Conservation (phyloP, 768 basidiomycete genomes). For the Podaxis mareebaensis region DNA sequence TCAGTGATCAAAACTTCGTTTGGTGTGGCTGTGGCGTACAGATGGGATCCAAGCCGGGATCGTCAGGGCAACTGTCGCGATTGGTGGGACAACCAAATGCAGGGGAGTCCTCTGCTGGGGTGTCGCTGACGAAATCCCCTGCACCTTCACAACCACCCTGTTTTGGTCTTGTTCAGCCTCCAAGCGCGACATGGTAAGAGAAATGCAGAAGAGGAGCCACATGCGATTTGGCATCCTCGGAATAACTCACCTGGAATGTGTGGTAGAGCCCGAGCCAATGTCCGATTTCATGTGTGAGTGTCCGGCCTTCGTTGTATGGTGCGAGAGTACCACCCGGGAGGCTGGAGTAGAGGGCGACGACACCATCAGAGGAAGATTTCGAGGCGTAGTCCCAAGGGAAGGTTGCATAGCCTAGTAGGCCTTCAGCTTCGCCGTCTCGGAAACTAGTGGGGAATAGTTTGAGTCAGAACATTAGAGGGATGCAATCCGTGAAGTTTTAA, state of each 20-base stretch:
- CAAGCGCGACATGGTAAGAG: background rate
- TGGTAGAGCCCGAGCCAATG: constrained; percentile 62
- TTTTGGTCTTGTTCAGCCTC: constrained; percentile 35
- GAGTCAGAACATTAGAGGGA: background rate
- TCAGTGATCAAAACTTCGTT: background rate
- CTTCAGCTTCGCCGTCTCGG: constrained; percentile 19
- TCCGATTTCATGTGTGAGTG: constrained; percentile 53
- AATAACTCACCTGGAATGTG: constrained; percentile 46
- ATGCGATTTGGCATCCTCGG: background rate
- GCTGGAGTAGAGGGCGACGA: constrained; percentile 32
- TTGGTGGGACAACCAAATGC: constrained; percentile 32
- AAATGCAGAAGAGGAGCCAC: background rate
- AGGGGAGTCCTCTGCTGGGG: constrained; percentile 33
- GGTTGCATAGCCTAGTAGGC: constrained; percentile 36
- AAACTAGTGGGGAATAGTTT: constrained; percentile 18
- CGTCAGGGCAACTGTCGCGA: constrained; percentile 30
- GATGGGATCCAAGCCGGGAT: constrained; percentile 36
- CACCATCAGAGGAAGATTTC: constrained; percentile 34
- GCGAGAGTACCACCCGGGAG: constrained; percentile 34
- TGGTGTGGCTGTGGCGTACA: constrained; percentile 20
- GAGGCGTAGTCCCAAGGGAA: constrained; percentile 33
- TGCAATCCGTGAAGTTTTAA: background rate
- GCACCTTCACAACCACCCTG: constrained; percentile 37
- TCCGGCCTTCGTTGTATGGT: constrained; percentile 46
- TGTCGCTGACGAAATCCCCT: constrained; percentile 37